Evolutionary conservation across 345 rosid species (phyloP), one percentile per base, ranked within the genome.

Genomic region (Ceriops decandra): DNA sequence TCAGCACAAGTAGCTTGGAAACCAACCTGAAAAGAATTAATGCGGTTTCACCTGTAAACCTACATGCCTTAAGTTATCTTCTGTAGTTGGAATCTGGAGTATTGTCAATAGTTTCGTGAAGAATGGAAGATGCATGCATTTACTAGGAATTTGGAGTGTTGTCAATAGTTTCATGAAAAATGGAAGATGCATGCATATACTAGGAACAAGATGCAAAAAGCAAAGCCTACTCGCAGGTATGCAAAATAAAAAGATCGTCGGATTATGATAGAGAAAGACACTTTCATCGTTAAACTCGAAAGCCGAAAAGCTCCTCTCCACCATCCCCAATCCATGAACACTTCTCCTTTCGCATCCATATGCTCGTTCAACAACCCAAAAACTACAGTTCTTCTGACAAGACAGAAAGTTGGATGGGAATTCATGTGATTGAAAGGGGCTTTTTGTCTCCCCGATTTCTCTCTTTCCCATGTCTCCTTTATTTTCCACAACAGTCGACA

Each of bases 221-320:
- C 57, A 38, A 38, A 38, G 15, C 46, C 46, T 11, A 52, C 22
- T 54, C 65, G 62, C 19, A 21, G 64, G 71, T 57, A 69, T 46
- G 11, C 10, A 38, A 38, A 9, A 70, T 49, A 72, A 70, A 38
- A 63, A 49, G 76, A 75, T 72, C 73, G 77, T 70, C 66, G 75
- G 74, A 68, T 69, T 79, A 68, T 75, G 90, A 84, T 69, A 79
- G 78, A 67, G 86, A 82, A 79, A 84, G 82, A 77, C 88, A 86
- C 80, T 79, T 81, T 72, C 85, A 79, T 84, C 85, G 85, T 86
- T 78, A 78, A 75, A 74, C 84, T 71, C 82, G 72, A 81, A 79
- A 81, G 81, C 70, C 60, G 56, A 66, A 80, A 74, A 76, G 77
- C 68, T 72, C 26, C 52, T 24, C 60, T 31, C 81, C 81, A 70